A percentile compares a stretch with the other conserved stretches of the same genome.
These are phyloP conservation scores for Kluyveromyces marxianus DNA, from an alignment of 1,139 yeast genomes.

Conservation along the genomic window DNA sequence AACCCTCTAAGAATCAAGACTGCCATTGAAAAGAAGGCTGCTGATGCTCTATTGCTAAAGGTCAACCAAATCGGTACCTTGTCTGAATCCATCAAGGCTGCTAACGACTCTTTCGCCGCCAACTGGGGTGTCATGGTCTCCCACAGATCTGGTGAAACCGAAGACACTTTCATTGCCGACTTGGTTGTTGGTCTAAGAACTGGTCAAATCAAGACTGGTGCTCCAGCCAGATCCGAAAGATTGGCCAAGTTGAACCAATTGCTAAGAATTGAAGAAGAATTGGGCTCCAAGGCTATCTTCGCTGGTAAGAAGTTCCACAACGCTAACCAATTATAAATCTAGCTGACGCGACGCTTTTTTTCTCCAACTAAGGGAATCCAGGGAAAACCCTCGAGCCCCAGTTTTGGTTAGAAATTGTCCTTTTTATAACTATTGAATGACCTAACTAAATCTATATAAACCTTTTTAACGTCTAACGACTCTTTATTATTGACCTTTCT, in stretches of 20 bases:
- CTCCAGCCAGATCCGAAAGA: conserved; percentile 99
- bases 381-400: no score
- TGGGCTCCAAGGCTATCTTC: conserved; percentile 89
- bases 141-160: conserved; percentile 98
- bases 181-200: conserved; percentile 92
- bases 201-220: conserved; percentile 99
- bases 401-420: no score
- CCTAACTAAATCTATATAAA: no score
- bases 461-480: no score
- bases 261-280: conserved; percentile 94
- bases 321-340: conserved; percentile 30
- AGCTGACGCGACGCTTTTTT: neutral
- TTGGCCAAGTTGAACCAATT: conserved; percentile 95
- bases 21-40: conserved; percentile 92
- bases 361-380: no score
- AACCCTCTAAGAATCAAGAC: conserved; percentile 88
- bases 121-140: conserved; percentile 98
- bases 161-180: conserved; percentile 96
- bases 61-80: conserved; percentile 93
- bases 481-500: no score
- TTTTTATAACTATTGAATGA: no score
- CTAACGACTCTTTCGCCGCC: conserved; percentile 81
- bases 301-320: conserved; percentile 85
- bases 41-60: conserved; percentile 87
- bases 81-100: conserved; percentile 88